Evolutionary conservation across 345 rosid genomes (phyloP).

Genomic region (Zanthoxylum bungeanum): DNA sequence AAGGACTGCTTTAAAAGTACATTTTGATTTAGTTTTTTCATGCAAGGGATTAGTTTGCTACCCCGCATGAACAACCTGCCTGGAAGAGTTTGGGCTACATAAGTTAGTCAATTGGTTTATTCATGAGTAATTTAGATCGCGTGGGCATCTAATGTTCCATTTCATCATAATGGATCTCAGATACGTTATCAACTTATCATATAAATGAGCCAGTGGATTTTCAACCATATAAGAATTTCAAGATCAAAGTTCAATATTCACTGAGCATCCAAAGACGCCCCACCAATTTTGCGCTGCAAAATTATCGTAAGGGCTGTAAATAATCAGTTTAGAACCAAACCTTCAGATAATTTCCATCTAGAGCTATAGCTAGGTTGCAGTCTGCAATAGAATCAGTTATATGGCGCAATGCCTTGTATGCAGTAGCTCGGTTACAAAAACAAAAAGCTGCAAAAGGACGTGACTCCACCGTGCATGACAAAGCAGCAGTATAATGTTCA

Average conservation of each 20-base stretch:
- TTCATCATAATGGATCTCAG: conserved; percentile 1
- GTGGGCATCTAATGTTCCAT: background rate
- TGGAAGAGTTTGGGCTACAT: background rate
- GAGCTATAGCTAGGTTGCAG: conserved; percentile 95
- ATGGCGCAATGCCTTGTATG: conserved; percentile 79
- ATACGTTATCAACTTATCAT: background rate
- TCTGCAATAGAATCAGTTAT: conserved; percentile 88
- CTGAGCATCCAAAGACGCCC: background rate
- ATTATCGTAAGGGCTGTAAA: background rate
- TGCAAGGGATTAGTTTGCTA: background rate
- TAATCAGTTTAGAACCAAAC: conserved; percentile 32
- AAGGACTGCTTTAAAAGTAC: background rate
- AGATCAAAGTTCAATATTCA: background rate
- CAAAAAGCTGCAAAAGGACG: conserved; percentile 93
- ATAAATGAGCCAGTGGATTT: background rate
- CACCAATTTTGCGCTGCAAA: background rate
- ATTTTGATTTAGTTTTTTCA: background rate
- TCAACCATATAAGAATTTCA: background rate
- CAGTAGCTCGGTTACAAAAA: conserved; percentile 97
- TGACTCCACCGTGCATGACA: conserved; percentile 74
- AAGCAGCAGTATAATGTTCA: conserved; percentile 83
- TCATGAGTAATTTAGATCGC: background rate
- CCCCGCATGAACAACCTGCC: background rate
- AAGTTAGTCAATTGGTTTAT: background rate
- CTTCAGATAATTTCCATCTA: conserved; percentile 82